Percentiles rank a stretch among this genome's conserved stretches.
These are phyloP conservation scores for Obba rivulosa DNA, from an alignment of 768 basidiomycete genomes.

Conservation along the genomic window DNA sequence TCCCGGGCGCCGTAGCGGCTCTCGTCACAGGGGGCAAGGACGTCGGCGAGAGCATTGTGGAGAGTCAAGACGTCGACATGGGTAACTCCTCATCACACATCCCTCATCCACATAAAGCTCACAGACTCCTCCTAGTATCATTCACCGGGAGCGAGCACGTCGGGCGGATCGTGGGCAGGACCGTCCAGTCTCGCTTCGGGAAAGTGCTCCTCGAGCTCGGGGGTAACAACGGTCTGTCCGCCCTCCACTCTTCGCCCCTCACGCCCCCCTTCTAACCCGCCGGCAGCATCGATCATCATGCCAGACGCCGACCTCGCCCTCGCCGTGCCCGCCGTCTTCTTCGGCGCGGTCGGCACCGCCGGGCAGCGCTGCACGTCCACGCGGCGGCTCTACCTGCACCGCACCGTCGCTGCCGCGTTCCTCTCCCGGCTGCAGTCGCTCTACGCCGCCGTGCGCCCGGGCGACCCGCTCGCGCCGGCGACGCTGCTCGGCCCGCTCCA, in stretches of 20 bases:
- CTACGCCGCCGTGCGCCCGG: slow-evolving; percentile 68
- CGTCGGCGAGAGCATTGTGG: slow-evolving; percentile 73
- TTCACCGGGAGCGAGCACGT: slow-evolving; percentile 93
- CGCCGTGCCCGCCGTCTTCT: slow-evolving; percentile 87
- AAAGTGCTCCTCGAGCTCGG: slow-evolving; percentile 89
- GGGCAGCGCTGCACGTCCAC: slow-evolving; percentile 86
- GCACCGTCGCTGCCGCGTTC: slow-evolving; percentile 70
- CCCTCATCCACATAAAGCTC: too few relatives aligned
- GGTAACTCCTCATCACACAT: slow-evolving; percentile 36
- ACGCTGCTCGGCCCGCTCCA: slow-evolving; percentile 90
- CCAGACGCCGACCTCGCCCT: slow-evolving; percentile 89
- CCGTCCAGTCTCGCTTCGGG: slow-evolving; percentile 83
- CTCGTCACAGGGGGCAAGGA: slow-evolving; percentile 82
- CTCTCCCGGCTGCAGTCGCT: slow-evolving; percentile 66
- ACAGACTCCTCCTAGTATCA: slow-evolving; percentile 50
- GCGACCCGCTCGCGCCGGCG: slow-evolving; percentile 72
- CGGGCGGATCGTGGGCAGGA: slow-evolving; percentile 83
- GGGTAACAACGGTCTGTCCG: slow-evolving; percentile 81
- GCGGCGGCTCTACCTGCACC: slow-evolving; percentile 84
- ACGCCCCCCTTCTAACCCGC: not conserved
- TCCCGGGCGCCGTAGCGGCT: slow-evolving; percentile 80
- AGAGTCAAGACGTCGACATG: slow-evolving; percentile 70
- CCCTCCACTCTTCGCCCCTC: slow-evolving; percentile 2
- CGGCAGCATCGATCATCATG: slow-evolving; percentile 82
- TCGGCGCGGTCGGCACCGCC: slow-evolving; percentile 86